These are phyloP conservation scores for Cladosporium halotolerans DNA, from an alignment of 2,329 filamentous ascomycete genomes.

Conservation along the genomic window DNA sequence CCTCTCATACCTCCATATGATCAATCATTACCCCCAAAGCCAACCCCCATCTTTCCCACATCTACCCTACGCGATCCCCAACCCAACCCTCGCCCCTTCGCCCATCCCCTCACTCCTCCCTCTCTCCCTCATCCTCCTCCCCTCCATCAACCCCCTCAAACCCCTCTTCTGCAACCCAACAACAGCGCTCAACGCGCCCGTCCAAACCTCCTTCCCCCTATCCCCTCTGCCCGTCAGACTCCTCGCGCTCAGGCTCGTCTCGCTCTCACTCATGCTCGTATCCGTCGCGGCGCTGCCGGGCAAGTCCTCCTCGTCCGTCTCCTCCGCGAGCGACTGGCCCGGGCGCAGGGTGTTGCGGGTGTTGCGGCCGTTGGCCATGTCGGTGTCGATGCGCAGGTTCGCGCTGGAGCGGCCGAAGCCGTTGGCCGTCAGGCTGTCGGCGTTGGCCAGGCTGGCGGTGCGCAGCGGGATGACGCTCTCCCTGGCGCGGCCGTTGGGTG, in stretches of 20 bases:
- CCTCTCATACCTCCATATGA: not conserved
- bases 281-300: constrained; percentile 31
- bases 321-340: constrained; percentile 26
- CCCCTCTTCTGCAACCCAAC: constrained; percentile 95
- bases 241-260: constrained; percentile 27
- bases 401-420: constrained; percentile 31
- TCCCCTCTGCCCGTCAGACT: constrained; percentile 37
- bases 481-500: constrained; percentile 19
- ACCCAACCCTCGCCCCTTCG: constrained; percentile 30
- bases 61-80: constrained; percentile 28
- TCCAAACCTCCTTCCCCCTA: constrained; percentile 64
- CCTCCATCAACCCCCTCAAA: constrained; percentile 88
- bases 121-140: constrained; percentile 73
- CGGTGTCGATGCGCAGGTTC: constrained; percentile 47
- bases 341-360: constrained; percentile 32
- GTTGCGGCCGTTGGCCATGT: constrained; percentile 36
- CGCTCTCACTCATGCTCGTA: constrained; percentile 29
- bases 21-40: not conserved
- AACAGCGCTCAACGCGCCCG: constrained; percentile 73
- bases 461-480: constrained; percentile 34
- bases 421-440: constrained; percentile 21
- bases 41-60: not conserved
- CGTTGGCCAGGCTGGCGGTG: constrained; percentile 42
- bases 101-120: constrained; percentile 36
- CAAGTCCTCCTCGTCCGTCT: constrained; percentile 30